Evolutionary conservation across 208 protist genomes (phyloP).

Genomic region (Wallacemonas sp.): DNA sequence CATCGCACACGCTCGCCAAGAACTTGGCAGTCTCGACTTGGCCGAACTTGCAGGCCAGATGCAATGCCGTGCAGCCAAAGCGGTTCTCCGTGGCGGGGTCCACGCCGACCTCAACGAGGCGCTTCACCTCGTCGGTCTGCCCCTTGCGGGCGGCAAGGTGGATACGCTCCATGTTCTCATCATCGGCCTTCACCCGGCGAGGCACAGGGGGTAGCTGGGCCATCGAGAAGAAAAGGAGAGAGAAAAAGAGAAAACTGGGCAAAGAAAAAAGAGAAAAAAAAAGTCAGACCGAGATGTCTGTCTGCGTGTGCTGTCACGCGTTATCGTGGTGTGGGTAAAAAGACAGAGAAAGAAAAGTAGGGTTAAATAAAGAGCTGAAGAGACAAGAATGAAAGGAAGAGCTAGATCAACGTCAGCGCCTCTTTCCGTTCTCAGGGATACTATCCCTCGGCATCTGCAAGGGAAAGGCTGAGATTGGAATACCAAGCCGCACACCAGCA

Average conservation of each 20-base stretch:
- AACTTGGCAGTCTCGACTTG: constrained; percentile 69
- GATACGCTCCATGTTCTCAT: constrained; percentile 91
- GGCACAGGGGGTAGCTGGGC: constrained; percentile 16
- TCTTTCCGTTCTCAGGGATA: no score
- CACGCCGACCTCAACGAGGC: constrained; percentile 69
- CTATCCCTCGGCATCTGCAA: no score
- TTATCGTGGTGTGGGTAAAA: no score
- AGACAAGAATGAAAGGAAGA: no score
- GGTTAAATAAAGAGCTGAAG: no score
- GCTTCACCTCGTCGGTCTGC: constrained; percentile 73
- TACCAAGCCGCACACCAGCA: no score
- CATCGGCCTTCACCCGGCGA: constrained; percentile 67
- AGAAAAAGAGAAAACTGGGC: background rate
- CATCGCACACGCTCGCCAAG: constrained; percentile 59
- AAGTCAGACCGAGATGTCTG: background rate
- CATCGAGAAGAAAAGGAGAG: constrained; percentile 8
- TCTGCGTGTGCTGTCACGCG: no score
- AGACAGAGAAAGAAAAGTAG: no score
- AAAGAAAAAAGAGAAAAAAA: constrained; percentile 5
- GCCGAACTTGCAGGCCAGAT: constrained; percentile 85
- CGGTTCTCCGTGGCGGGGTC: constrained; percentile 75
- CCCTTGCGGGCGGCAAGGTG: constrained; percentile 81
- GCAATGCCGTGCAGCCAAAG: constrained; percentile 86
- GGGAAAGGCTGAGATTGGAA: no score
- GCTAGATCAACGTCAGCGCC: no score